Percentiles rank a stretch among this genome's conserved stretches.
Evolutionary conservation across 306 rosid species (phyloP).

Genomic region (Elaeagnus macrophylla): DNA sequence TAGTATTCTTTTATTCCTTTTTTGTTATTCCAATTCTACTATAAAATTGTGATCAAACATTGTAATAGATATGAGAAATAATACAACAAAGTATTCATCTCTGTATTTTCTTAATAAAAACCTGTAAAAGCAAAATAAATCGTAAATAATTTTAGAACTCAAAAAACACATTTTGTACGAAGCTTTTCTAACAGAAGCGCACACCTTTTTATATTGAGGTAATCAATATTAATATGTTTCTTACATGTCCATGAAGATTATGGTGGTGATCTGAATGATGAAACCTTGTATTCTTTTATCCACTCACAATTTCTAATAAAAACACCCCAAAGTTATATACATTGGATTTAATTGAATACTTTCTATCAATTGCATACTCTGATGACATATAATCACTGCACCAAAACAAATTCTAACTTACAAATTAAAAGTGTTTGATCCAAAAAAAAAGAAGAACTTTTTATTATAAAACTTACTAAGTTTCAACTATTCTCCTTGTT

Average conservation of each 20-base stretch:
- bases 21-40: too few relatives aligned
- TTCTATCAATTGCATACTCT: constrained; percentile 21
- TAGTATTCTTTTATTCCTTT: too few relatives aligned
- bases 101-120: too few relatives aligned
- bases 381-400: constrained; percentile 27
- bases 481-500: constrained; percentile 10
- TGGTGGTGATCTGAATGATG: constrained; percentile 4
- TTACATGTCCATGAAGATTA: constrained; percentile 15
- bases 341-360: constrained; percentile 18
- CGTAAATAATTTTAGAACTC: too few relatives aligned
- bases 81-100: too few relatives aligned
- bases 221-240: neutral
- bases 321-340: constrained; percentile 25
- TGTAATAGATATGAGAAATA: too few relatives aligned
- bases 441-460: neutral
- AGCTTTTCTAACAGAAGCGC: too few relatives aligned
- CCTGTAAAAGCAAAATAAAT: too few relatives aligned
- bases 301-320: constrained; percentile 19
- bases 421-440: neutral
- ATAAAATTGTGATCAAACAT: too few relatives aligned
- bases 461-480: neutral
- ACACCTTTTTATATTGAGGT: too few relatives aligned
- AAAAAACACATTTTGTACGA: too few relatives aligned
- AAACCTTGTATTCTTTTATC: constrained; percentile 11
- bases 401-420: neutral